Evolutionary conservation across 306 rosid genomes (phyloP).

Genomic region (Herpetospermum pedunculosum): DNA sequence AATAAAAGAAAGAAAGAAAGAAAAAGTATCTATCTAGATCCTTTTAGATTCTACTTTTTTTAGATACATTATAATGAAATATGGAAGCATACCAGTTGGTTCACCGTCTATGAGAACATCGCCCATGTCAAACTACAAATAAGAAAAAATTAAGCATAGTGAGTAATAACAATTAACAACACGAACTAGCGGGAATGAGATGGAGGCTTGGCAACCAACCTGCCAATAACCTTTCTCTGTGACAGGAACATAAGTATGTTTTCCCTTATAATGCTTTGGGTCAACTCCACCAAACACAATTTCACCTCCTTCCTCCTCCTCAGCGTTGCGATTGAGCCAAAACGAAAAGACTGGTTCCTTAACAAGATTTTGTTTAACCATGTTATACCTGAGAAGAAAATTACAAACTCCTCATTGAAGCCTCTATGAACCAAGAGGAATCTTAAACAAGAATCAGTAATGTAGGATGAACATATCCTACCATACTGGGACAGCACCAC

Average conservation of each 20-base stretch:
- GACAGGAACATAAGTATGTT: constrained; percentile 85
- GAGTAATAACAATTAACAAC: background rate
- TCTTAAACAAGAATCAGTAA: background rate
- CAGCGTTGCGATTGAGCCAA: constrained; percentile 74
- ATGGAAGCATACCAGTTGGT: constrained; percentile 55
- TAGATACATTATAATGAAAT: background rate
- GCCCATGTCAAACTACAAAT: constrained; percentile 72
- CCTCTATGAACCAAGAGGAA: background rate
- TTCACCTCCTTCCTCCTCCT: constrained; percentile 74
- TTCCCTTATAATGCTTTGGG: constrained; percentile 73
- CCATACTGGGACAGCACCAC: constrained; percentile 80
- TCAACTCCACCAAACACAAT: constrained; percentile 93
- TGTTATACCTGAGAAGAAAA: constrained; percentile 55
- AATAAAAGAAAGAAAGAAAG: background rate
- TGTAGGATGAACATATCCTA: constrained; percentile 13
- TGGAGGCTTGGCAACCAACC: constrained; percentile 29
- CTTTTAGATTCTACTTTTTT: background rate
- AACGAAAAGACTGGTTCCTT: constrained; percentile 82
- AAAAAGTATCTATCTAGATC: background rate
- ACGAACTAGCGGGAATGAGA: background rate
- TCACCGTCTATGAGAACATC: constrained; percentile 66
- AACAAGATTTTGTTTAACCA: constrained; percentile 64
- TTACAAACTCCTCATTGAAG: constrained; percentile 12
- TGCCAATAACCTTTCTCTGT: constrained; percentile 87
- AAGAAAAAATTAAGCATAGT: constrained; percentile 8